Evolutionary conservation across 2,329 filamentous ascomycete genomes (phyloP).

Genomic region (Orbilia ellipsospora): DNA sequence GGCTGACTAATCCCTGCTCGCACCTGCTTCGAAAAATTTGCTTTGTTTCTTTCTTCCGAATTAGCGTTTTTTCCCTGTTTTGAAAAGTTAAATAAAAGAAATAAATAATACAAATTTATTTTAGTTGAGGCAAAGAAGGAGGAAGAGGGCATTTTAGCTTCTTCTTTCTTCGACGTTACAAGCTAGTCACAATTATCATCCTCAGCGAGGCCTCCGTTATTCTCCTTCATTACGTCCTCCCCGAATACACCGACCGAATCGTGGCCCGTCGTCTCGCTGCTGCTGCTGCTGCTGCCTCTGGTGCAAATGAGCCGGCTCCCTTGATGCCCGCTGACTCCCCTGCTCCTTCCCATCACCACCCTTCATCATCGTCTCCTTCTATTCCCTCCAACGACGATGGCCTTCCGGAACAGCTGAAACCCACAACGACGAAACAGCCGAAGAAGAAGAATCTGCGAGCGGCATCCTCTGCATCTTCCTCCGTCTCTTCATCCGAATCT

Average conservation of each 20-base stretch:
- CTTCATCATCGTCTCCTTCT: background rate
- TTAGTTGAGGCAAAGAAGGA: background rate
- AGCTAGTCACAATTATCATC: constrained; percentile 49
- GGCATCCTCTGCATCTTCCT: constrained; percentile 29
- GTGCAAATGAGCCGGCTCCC: constrained; percentile 30
- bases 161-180: constrained; percentile 7
- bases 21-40: background rate
- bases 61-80: background rate
- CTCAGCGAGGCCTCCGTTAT: constrained; percentile 51
- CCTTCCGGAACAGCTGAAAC: constrained; percentile 48
- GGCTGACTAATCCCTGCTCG: constrained; percentile 34
- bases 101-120: background rate
- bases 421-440: background rate
- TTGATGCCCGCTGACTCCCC: constrained; percentile 46
- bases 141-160: background rate
- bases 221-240: constrained; percentile 48
- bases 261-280: constrained; percentile 20
- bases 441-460: constrained; percentile 3
- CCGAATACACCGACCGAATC: constrained; percentile 39
- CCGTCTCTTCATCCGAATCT: constrained; percentile 27
- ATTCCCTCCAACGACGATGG: constrained; percentile 33
- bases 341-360: constrained; percentile 13
- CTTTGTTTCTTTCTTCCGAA: background rate
- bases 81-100: background rate
- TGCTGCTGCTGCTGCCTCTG: constrained; percentile 3